phyloP scores from a whole-genome alignment of 306 rosid genomes.

The Lathyrus aphaca region DNA sequence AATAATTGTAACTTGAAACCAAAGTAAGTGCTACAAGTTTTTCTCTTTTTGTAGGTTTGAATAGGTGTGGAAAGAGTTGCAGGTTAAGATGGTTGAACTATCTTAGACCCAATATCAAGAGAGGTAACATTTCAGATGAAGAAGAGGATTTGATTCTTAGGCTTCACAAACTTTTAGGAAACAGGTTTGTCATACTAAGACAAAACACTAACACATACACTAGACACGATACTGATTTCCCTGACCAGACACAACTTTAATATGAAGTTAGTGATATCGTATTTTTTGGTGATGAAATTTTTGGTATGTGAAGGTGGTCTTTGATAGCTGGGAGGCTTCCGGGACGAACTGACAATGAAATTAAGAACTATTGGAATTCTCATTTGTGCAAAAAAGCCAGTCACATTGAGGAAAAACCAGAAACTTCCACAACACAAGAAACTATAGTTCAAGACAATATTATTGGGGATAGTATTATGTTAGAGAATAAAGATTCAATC shows the following conservation, averaged over 20 bases:
- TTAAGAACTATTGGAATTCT: slow-evolving; percentile 77
- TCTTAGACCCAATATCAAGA: slow-evolving; percentile 72
- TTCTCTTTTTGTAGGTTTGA: slow-evolving; percentile 40
- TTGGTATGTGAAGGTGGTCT: slow-evolving; percentile 59
- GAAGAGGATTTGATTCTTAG: slow-evolving; percentile 65
- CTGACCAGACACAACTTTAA: background rate
- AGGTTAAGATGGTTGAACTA: slow-evolving; percentile 72
- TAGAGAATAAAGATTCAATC: slow-evolving; percentile 18
- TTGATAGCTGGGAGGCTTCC: slow-evolving; percentile 79
- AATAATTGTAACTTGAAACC: background rate
- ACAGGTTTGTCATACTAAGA: slow-evolving; percentile 42
- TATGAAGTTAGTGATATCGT: background rate
- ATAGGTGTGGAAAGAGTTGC: slow-evolving; percentile 69
- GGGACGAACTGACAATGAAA: slow-evolving; percentile 75
- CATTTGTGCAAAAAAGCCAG: slow-evolving; percentile 66
- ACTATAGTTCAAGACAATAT: slow-evolving; percentile 6
- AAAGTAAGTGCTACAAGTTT: background rate
- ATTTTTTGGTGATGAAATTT: background rate
- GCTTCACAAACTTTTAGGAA: slow-evolving; percentile 59
- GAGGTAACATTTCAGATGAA: slow-evolving; percentile 66
- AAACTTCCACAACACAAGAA: slow-evolving; percentile 35
- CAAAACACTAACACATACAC: background rate
- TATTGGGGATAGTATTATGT: slow-evolving; percentile 16
- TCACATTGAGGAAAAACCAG: slow-evolving; percentile 28
- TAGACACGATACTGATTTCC: background rate